Evolutionary conservation across 805 yeast species (phyloP).

Genomic region (Metschnikowia matae): DNA sequence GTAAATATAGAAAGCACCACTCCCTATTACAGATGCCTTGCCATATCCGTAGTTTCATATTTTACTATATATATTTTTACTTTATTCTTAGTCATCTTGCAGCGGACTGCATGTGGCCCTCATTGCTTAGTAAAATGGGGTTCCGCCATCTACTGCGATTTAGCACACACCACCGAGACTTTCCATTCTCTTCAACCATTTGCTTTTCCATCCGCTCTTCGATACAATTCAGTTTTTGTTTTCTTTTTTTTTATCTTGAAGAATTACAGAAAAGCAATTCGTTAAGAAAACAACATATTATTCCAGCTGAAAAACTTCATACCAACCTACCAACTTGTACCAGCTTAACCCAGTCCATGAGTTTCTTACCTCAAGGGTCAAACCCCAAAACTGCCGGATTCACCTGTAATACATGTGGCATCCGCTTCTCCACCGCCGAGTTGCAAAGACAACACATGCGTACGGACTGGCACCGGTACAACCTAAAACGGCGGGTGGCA

Average conservation of each 20-base stretch:
- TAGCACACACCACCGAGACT: neutral
- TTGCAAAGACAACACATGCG: constrained; percentile 92
- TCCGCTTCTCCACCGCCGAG: constrained; percentile 76
- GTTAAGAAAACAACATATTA: too few species aligned
- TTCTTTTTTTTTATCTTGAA: too few species aligned
- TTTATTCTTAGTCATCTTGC: neutral
- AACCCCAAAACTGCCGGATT: constrained; percentile 25
- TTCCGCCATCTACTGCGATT: neutral
- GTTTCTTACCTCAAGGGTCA: constrained; percentile 24
- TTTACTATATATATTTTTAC: neutral
- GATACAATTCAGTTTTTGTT: too few species aligned
- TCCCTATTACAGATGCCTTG: too few species aligned
- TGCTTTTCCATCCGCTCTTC: too few species aligned
- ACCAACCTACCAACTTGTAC: neutral
- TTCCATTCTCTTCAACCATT: neutral
- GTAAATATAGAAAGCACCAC: too few species aligned
- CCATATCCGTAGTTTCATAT: neutral
- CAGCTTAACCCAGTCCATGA: constrained; percentile 4
- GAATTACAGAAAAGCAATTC: too few species aligned
- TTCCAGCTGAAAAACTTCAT: too few species aligned
- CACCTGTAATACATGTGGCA: constrained; percentile 87
- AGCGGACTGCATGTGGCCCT: neutral
- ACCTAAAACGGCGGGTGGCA: constrained; percentile 90
- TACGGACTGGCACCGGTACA: constrained; percentile 97
- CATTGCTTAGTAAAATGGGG: neutral